These are phyloP conservation scores for Peronospora belbahrii DNA, from an alignment of 352 stramenopile species.

Conservation along the genomic window DNA sequence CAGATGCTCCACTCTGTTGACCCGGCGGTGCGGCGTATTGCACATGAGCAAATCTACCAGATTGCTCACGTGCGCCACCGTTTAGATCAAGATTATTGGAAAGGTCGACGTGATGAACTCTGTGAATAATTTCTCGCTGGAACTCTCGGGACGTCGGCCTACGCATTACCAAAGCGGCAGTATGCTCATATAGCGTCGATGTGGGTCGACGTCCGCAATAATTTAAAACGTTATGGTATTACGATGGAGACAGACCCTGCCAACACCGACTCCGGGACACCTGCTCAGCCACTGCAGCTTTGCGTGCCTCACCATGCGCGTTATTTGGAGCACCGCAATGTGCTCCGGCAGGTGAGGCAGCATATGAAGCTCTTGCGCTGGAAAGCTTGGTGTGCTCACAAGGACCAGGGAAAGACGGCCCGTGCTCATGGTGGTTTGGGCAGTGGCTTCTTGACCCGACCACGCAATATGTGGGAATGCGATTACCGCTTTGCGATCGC, in stretches of 20 bases:
- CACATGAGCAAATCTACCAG: conserved; percentile 5
- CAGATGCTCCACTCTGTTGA: conserved; percentile 9
- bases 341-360: conserved; percentile 12
- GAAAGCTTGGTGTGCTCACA: background rate
- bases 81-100: background rate
- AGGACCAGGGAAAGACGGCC: conserved; percentile 5
- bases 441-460: conserved; percentile 7
- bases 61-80: conserved; percentile 1
- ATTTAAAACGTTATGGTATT: background rate
- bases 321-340: background rate
- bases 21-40: conserved; percentile 1
- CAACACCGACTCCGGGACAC: background rate
- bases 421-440: background rate
- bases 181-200: conserved; percentile 1
- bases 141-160: background rate
- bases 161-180: background rate
- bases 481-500: conserved; percentile 15
- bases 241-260: conserved; percentile 1
- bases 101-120: background rate
- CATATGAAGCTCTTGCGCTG: conserved; percentile 9
- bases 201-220: conserved; percentile 4
- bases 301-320: conserved; percentile 6
- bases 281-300: background rate
- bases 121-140: background rate
- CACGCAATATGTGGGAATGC: conserved; percentile 6